Conservation (phyloP, 2,329 filamentous ascomycete species). For the Trichoderma atrobrunneum region DNA sequence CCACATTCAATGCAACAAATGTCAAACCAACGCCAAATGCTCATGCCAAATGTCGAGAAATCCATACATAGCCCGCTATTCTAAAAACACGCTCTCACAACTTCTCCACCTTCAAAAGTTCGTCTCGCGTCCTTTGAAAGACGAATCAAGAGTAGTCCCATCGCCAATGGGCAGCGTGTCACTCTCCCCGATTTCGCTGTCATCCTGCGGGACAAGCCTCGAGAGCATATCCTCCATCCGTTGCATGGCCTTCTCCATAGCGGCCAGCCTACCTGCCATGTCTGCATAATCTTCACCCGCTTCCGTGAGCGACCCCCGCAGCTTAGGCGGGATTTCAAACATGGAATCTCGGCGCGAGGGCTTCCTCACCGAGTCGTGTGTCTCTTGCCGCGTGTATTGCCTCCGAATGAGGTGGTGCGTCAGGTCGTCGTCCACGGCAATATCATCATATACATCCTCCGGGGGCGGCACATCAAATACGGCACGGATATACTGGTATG, state of each 20-base stretch:
- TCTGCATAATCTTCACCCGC: slow-evolving; percentile 42
- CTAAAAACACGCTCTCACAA: not conserved
- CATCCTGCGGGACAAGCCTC: slow-evolving; percentile 34
- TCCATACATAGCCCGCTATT: slow-evolving; percentile 1
- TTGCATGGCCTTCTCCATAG: slow-evolving; percentile 49
- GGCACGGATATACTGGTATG: slow-evolving; percentile 67
- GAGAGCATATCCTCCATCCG: slow-evolving; percentile 49
- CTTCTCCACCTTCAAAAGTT: not conserved
- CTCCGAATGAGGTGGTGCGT: slow-evolving; percentile 57
- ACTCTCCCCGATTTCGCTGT: not conserved
- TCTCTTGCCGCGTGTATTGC: slow-evolving; percentile 50
- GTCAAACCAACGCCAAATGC: not conserved
- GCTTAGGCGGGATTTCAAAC: slow-evolving; percentile 48
- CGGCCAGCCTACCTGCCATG: slow-evolving; percentile 44
- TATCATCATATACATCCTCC: slow-evolving; percentile 55
- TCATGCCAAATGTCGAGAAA: not conserved
- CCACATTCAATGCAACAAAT: not conserved
- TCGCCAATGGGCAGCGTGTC: slow-evolving; percentile 21
- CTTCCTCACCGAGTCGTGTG: slow-evolving; percentile 24
- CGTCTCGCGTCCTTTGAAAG: slow-evolving; percentile 24
- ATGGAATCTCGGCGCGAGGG: slow-evolving; percentile 55
- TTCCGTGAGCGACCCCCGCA: slow-evolving; percentile 49
- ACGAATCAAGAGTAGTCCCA: slow-evolving; percentile 31
- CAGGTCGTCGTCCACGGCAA: slow-evolving; percentile 57
- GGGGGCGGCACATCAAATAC: slow-evolving; percentile 72